A percentile compares a stretch with the other conserved stretches of the same genome.
Evolutionary conservation across 495 filamentous ascomycete species (phyloP).

Genomic region (Neurospora terricola): DNA sequence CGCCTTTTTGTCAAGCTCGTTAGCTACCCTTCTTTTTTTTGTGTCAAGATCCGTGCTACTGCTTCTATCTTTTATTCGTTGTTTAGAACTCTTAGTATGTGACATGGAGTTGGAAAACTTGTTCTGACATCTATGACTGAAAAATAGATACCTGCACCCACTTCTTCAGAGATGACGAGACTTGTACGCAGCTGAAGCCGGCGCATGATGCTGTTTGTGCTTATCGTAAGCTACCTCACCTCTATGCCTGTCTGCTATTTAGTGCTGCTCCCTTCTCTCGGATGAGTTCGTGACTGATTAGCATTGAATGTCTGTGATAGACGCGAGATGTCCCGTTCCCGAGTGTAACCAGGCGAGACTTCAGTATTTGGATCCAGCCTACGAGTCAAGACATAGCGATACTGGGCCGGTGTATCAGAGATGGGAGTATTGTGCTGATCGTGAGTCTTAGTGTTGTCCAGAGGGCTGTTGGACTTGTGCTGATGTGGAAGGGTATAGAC

Average conservation of each 20-base stretch:
- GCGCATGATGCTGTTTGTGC: constrained; percentile 16
- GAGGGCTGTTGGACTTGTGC: neutral
- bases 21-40: neutral
- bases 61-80: too few relatives aligned
- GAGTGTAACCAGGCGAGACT: constrained; percentile 15
- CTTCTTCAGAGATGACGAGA: constrained; percentile 11
- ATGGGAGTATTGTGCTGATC: constrained; percentile 17
- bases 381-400: constrained; percentile 3
- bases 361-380: constrained; percentile 17
- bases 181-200: constrained; percentile 17
- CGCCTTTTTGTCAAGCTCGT: constrained; percentile 18
- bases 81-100: neutral
- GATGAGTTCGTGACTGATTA: neutral
- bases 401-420: constrained; percentile 12
- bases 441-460: constrained; percentile 4
- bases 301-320: neutral
- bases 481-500: constrained; percentile 7
- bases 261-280: neutral
- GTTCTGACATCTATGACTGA: neutral
- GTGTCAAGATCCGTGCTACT: neutral
- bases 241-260: neutral
- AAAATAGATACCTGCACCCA: constrained; percentile 13
- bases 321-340: constrained; percentile 13
- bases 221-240: constrained; percentile 9
- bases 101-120: neutral